Base-by-base conservation (phyloP, 805 yeast species). In the Jamesozyma spencerorum region DNA sequence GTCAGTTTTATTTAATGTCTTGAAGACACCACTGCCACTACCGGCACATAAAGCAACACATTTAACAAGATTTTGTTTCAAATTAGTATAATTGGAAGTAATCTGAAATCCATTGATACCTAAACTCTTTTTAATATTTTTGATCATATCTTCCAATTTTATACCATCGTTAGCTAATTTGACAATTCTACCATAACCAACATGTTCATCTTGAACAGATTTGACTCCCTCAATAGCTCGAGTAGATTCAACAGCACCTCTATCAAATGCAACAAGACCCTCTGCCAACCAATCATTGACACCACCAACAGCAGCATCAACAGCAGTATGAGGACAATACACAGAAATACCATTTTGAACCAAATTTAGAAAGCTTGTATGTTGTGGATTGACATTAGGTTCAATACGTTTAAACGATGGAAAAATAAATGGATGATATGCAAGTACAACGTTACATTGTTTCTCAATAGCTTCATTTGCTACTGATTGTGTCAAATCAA, bases 351-450 rank as follows among this genome's bases (percentile, higher is more conserved):
- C 83, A 44, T 78, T 71, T 48, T 78, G 79, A 39, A 86, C 79
- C 51, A 92, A 69, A 40, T 73, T 72, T 31, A 90, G 59, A 40
- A 90, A 66, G 5, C 94, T 83, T 18, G 63, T 63, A 55, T 92
- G 97, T 58, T 92, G 97, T 0, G 95, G 81, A 51, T 86, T 82
- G 2, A 51, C 38, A 2, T 61, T 54, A n/a, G 69, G 64, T 2
- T 79, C 72, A 43, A 92, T 72, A 11, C 77, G 64, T 59, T 88
- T 92, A 62, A 92, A 74, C 1, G 95, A 94, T 18, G 83, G 69
- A 71, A 92, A 92, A 32, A 92, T 85, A 57, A 92, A 88, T 1
- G 99, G 99, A 58, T 92, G 90, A 60, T 92, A 92, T 0, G 97
- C 94, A 50, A 92, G 61, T 5, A 92, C 69, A 35, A 88, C 51